Conservation (phyloP, 163 green algal species). For the Chlamydomonas reinhardtii region DNA sequence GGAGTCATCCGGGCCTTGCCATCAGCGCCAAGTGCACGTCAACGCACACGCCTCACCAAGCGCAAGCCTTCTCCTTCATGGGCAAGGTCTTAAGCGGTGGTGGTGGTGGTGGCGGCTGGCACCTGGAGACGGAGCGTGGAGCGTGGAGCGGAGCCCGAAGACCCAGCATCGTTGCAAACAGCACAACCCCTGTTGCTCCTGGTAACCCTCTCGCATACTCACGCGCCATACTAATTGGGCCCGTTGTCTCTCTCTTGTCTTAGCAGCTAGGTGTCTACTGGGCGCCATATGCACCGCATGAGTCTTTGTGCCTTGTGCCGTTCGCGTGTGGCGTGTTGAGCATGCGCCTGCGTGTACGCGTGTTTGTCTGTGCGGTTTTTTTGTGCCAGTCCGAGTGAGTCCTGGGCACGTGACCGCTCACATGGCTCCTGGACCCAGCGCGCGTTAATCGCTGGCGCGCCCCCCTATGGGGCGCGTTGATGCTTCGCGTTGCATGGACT, state of each 20-base stretch:
- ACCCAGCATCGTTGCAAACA: conserved; percentile 34
- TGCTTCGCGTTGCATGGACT: conserved; percentile 23
- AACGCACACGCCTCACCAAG: conserved; percentile 42
- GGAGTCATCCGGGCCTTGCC: conserved; percentile 50
- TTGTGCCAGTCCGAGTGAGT: conserved; percentile 16
- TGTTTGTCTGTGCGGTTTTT: conserved; percentile 4
- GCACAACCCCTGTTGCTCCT: conserved; percentile 53
- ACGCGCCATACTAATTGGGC: conserved; percentile 41
- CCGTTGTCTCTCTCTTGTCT: conserved; percentile 32
- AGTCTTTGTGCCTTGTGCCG: not conserved
- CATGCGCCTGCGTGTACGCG: not conserved
- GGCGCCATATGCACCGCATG: conserved; percentile 29
- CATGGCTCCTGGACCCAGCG: conserved; percentile 14
- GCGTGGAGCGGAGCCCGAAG: conserved; percentile 15
- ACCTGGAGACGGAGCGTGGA: conserved; percentile 18
- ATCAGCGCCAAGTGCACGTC: conserved; percentile 39
- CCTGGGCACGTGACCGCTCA: not conserved
- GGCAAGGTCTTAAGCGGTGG: conserved; percentile 46
- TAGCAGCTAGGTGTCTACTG: conserved; percentile 48
- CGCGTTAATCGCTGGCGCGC: not conserved
- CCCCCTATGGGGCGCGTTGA: not conserved
- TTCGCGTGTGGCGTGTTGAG: conserved; percentile 7
- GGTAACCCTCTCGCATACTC: conserved; percentile 29
- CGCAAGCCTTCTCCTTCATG: conserved; percentile 41
- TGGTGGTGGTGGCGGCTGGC: conserved; percentile 44